Conservation (phyloP, 1,284 basidiomycete species). For the Heterobasidion irregulare region DNA sequence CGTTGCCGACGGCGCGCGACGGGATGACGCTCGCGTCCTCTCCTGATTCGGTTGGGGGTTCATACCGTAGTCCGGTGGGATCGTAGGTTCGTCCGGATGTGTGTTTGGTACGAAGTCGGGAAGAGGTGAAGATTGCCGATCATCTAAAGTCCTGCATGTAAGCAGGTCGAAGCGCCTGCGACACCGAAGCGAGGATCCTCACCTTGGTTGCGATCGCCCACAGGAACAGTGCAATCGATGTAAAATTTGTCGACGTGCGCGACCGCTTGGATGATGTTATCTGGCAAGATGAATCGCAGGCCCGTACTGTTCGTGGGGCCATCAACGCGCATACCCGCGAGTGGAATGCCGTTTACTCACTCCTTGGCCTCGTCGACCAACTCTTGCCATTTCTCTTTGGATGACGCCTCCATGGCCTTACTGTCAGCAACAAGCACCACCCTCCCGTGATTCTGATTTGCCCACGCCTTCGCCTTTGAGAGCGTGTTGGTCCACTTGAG, state of each 20-base stretch:
- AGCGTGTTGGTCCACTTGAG: constrained; percentile 43
- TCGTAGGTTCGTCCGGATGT: constrained; percentile 20
- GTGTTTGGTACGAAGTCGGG: constrained; percentile 25
- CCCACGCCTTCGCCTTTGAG: constrained; percentile 30
- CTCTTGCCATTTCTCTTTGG: constrained; percentile 41
- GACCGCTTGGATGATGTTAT: constrained; percentile 22
- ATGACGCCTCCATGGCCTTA: constrained; percentile 37
- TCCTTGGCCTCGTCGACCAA: constrained; percentile 39
- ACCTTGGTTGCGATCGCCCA: constrained; percentile 4
- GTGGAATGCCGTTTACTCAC: constrained; percentile 24
- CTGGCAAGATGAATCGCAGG: constrained; percentile 17
- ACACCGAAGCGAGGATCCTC: too few species aligned
- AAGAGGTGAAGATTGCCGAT: constrained; percentile 5
- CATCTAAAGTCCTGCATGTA: not conserved
- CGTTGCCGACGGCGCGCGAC: not conserved
- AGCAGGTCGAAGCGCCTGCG: not conserved
- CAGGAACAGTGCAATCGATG: constrained; percentile 12
- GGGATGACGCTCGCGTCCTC: not conserved
- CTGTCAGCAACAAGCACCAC: constrained; percentile 46
- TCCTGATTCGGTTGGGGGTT: not conserved
- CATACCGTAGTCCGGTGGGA: constrained; percentile 9
- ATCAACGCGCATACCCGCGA: not conserved
- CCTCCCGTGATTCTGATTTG: constrained; percentile 32
- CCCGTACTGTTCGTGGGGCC: constrained; percentile 15
- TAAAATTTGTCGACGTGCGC: constrained; percentile 20